Evolutionary conservation across 306 rosid genomes (phyloP).

Genomic region (Ochetophila trinervis): DNA sequence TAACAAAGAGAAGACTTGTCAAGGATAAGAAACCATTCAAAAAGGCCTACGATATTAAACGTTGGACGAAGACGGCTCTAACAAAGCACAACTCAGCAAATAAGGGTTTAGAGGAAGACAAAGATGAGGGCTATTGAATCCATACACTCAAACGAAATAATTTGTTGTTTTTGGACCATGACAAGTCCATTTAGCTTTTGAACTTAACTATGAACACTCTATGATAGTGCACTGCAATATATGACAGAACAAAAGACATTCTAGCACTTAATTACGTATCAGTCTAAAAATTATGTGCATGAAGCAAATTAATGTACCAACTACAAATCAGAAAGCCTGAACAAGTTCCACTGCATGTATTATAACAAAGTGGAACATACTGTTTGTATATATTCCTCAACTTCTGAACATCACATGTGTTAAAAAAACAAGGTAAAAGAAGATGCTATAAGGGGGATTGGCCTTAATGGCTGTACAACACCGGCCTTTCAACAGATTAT

Average conservation of each 20-base stretch:
- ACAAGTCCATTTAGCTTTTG: background rate
- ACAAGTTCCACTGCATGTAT: constrained; percentile 1
- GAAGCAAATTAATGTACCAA: too few species aligned
- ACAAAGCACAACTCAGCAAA: constrained; percentile 35
- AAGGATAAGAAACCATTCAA: constrained; percentile 62
- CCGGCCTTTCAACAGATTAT: constrained; percentile 38
- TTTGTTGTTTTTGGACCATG: background rate
- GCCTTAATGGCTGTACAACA: constrained; percentile 42
- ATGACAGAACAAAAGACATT: too few species aligned
- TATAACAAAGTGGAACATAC: background rate
- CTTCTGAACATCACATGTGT: constrained; percentile 27
- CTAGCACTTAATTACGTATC: too few species aligned
- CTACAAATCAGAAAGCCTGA: background rate
- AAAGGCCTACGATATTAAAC: constrained; percentile 64
- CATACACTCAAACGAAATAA: background rate
- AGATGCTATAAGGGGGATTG: constrained; percentile 5
- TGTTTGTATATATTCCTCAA: constrained; percentile 25
- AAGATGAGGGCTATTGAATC: constrained; percentile 19
- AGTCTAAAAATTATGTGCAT: too few species aligned
- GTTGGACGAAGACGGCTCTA: constrained; percentile 86
- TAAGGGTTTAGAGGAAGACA: constrained; percentile 38
- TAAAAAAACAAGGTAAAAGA: constrained; percentile 8
- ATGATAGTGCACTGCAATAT: too few species aligned
- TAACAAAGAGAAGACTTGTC: constrained; percentile 56
- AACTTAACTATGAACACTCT: too few species aligned